Conservation (phyloP, 2,329 filamentous ascomycete species). For the Hymenoscyphus albidus region DNA sequence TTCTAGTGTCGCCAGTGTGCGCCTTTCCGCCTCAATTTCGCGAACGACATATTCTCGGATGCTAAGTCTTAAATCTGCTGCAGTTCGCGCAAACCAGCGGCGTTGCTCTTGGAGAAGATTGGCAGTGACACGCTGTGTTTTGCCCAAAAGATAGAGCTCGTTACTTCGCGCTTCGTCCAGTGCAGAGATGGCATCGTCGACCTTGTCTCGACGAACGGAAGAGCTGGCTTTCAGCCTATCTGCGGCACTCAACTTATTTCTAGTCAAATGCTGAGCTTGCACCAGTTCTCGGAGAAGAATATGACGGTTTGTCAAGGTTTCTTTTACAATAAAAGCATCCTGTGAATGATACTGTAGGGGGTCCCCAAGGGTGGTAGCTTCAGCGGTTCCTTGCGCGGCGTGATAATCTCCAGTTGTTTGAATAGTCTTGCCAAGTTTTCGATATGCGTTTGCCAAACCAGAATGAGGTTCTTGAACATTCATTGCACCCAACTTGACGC, state of each 20-base stretch:
- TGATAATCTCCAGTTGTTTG: constrained; percentile 94
- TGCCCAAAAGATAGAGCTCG: constrained; percentile 77
- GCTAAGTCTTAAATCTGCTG: constrained; percentile 75
- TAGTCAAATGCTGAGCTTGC: constrained; percentile 82
- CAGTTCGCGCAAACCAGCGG: constrained; percentile 84
- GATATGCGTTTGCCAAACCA: constrained; percentile 84
- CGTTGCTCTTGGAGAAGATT: constrained; percentile 87
- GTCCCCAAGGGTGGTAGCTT: constrained; percentile 91
- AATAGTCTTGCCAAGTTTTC: constrained; percentile 89
- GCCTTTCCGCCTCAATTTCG: constrained; percentile 91
- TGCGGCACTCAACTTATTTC: constrained; percentile 77
- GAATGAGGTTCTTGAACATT: constrained; percentile 85
- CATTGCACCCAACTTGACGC: constrained; percentile 83
- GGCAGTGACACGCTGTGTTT: constrained; percentile 82
- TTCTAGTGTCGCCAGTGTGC: constrained; percentile 89
- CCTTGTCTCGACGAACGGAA: constrained; percentile 88
- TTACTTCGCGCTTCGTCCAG: constrained; percentile 82
- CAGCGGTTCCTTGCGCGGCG: constrained; percentile 91
- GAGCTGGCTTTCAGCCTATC: constrained; percentile 84
- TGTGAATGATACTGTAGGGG: constrained; percentile 92
- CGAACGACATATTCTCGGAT: constrained; percentile 91
- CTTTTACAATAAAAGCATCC: constrained; percentile 96
- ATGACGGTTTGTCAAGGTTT: constrained; percentile 95
- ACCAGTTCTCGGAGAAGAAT: constrained; percentile 90
- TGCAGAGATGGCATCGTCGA: constrained; percentile 91